A percentile compares a stretch with the other conserved stretches of the same genome.
Conservation (phyloP, 495 filamentous ascomycete genomes). For the Hypoxylon fragiforme region DNA sequence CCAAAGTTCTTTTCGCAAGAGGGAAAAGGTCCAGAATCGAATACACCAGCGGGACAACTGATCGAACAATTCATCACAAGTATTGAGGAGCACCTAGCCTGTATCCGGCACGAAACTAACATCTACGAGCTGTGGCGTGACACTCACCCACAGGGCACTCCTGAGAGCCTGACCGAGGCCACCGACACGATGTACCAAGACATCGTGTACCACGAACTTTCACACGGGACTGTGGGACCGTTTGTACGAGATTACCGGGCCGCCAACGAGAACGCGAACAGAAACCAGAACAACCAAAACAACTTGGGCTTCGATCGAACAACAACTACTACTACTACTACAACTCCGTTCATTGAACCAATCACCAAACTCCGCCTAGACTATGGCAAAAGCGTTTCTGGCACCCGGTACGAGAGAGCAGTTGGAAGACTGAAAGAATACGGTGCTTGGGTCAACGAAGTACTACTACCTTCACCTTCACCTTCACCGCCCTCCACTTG, state of each 20-base stretch:
- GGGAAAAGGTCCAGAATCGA: neutral
- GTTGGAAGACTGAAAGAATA: conserved; percentile 11
- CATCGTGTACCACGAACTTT: conserved; percentile 38
- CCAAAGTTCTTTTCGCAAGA: neutral
- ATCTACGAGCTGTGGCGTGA: conserved; percentile 24
- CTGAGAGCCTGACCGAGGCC: conserved; percentile 28
- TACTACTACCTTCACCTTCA: conserved; percentile 15
- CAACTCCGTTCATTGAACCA: conserved; percentile 42
- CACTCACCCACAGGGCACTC: conserved; percentile 15
- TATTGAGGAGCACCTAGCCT: conserved; percentile 20
- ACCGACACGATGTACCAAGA: conserved; percentile 34
- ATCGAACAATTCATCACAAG: neutral
- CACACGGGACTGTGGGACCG: conserved; percentile 24
- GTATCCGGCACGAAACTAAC: conserved; percentile 16
- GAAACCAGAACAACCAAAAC: no score
- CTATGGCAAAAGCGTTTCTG: conserved; percentile 14
- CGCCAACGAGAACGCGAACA: no score
- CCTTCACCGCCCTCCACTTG: no score
- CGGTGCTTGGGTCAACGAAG: conserved; percentile 18
- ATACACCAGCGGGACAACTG: neutral
- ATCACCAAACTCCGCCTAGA: conserved; percentile 21
- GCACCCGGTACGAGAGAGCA: conserved; percentile 4
- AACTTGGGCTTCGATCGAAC: no score
- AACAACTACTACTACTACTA: no score
- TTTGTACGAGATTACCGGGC: conserved; percentile 46